phyloP scores from a whole-genome alignment of 176 grass and related monocot genomes.

The Eragrostis curvula region DNA sequence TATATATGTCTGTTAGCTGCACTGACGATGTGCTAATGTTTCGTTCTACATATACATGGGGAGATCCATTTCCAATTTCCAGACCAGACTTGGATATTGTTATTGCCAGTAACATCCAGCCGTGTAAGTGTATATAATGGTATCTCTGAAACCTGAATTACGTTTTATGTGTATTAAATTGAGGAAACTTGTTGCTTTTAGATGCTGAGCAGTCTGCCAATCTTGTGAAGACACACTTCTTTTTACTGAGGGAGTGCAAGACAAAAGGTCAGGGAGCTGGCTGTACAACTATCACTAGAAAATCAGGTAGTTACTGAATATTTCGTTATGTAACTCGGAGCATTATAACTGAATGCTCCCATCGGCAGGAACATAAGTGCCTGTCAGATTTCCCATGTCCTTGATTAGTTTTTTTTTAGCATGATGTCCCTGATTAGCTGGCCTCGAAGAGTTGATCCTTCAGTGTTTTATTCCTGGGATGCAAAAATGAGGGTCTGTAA shows the following conservation, averaged over 20 bases:
- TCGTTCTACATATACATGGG: slow-evolving; percentile 66
- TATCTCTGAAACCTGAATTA: neutral
- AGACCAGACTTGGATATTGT: slow-evolving; percentile 66
- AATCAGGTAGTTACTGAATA: slow-evolving; percentile 39
- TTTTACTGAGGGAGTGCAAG: slow-evolving; percentile 53
- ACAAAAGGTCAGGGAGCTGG: slow-evolving; percentile 15
- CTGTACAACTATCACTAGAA: slow-evolving; percentile 11
- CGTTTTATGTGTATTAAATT: slow-evolving; percentile 15
- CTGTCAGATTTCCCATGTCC: slow-evolving; percentile 37
- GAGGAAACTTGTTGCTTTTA: slow-evolving; percentile 21
- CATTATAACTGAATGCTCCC: neutral
- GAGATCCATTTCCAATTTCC: slow-evolving; percentile 62
- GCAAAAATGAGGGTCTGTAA: slow-evolving; percentile 52
- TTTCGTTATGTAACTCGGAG: neutral
- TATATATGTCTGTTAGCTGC: too few relatives aligned
- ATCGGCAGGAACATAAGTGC: slow-evolving; percentile 55
- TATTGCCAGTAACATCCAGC: slow-evolving; percentile 76
- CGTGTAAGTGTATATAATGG: slow-evolving; percentile 50
- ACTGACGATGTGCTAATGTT: slow-evolving; percentile 20
- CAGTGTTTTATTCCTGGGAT: slow-evolving; percentile 64
- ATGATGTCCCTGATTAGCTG: slow-evolving; percentile 77
- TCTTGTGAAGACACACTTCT: slow-evolving; percentile 61
- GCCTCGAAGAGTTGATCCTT: slow-evolving; percentile 65
- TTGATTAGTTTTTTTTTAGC: too few relatives aligned
- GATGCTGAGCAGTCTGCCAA: slow-evolving; percentile 89